Evolutionary conservation across 495 filamentous ascomycete species (phyloP).

Genomic region (Podospora didyma): DNA sequence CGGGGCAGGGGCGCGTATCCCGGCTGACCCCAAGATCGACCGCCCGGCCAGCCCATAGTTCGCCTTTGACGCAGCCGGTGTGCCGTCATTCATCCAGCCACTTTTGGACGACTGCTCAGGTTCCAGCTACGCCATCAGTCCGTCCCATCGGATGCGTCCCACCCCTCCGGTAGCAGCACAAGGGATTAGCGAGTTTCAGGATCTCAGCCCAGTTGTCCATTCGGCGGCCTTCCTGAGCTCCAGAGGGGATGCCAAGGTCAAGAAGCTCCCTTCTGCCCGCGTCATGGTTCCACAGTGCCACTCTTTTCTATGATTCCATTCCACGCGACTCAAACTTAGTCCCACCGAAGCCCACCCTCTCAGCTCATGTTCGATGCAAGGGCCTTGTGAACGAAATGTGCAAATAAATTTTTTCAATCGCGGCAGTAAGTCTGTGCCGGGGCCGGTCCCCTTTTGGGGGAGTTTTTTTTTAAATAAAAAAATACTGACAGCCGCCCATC

Average conservation of each 20-base stretch:
- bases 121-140: not conserved
- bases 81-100: not conserved
- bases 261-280: too few relatives aligned
- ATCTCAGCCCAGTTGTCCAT: too few relatives aligned
- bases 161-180: not conserved
- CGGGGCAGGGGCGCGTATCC: not conserved
- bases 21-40: not conserved
- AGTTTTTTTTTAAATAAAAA: too few relatives aligned
- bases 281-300: too few relatives aligned
- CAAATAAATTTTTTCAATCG: not conserved
- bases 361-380: not conserved
- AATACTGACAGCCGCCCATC: too few relatives aligned
- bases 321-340: too few relatives aligned
- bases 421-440: too few relatives aligned
- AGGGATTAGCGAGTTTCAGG: too few relatives aligned
- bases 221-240: not conserved
- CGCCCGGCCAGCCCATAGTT: not conserved
- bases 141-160: constrained; percentile 3
- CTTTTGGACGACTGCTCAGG: not conserved
- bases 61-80: not conserved
- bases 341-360: not conserved
- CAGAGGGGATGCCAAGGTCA: too few relatives aligned
- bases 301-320: too few relatives aligned
- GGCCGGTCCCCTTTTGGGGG: too few relatives aligned
- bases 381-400: too few relatives aligned